Evolutionary conservation across 2,329 filamentous ascomycete genomes (phyloP), one percentile per base, ranked within the genome.

Genomic region (Fusarium coffeatum): DNA sequence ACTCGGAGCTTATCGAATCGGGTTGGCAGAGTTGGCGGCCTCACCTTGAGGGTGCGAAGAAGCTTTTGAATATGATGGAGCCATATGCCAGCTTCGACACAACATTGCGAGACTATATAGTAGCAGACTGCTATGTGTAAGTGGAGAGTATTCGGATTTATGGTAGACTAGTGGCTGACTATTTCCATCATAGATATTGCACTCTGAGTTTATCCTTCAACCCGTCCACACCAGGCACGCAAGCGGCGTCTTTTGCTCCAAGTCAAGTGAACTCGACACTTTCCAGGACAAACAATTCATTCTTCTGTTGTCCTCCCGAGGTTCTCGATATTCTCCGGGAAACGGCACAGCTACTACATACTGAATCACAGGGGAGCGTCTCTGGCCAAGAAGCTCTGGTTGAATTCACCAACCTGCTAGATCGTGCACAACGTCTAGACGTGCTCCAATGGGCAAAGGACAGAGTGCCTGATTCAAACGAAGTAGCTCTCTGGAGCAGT

Each of bases 1-100:
- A 85, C 60, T 77, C 85, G 18, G 82, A 86, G 69, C 77, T 85
- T 28, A 82, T 85, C 42, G 83, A 85, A 72, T 83, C 82, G 7
- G 83, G 83, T 4, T 82, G 79, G 71, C 79, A 83, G 49, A 79
- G 80, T 6, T 85, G 83, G 83, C 79, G 79, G 50, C 79, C 80
- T 8, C 84, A 85, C 66, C 76, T 85, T 9, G 79, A 84, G 48
- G 83, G 82, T 3, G 83, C 83, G 13, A 79, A 79, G 15, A 76
- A 76, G 20, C 80, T 85, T 34, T 80, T 85, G 74, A 76, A 78
- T 22, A 73, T 80, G 11, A 73, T 84, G 22, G 76, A 79, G 42
- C 77, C 78, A 8, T 73, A 71, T 13, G 65, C 74, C n/a, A 68
- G 74, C 7, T 73, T 77, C 6, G 76, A 81, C 41, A 76, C 77